phyloP scores from a whole-genome alignment of 257 asterid species.

The Lithospermum erythrorhizon region DNA sequence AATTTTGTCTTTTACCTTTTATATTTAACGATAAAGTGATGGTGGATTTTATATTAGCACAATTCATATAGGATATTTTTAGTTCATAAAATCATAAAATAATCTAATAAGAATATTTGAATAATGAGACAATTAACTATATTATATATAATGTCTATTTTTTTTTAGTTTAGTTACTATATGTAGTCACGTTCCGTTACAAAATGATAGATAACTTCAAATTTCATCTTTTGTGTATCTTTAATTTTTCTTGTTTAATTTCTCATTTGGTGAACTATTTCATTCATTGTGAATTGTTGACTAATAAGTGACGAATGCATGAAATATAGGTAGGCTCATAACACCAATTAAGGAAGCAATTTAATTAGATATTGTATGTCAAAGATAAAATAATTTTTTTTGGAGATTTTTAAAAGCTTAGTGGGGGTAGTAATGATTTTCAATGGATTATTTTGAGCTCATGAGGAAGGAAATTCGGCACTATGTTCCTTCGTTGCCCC shows the following conservation, averaged over 20 bases:
- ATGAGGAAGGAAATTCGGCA: constrained; percentile 18
- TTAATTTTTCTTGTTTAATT: not conserved
- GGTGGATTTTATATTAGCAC: too few species aligned
- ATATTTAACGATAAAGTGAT: too few species aligned
- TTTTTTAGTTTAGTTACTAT: too few species aligned
- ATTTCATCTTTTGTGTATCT: too few species aligned
- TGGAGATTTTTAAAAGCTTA: not conserved
- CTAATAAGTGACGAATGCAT: not conserved
- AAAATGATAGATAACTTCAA: too few species aligned
- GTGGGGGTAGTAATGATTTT: constrained; percentile 24
- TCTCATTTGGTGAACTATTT: not conserved
- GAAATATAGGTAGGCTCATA: not conserved
- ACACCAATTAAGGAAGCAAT: constrained; percentile 4
- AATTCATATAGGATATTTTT: too few species aligned
- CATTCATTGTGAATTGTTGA: not conserved
- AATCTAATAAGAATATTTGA: too few species aligned
- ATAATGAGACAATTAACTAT: too few species aligned
- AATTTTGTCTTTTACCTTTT: too few species aligned
- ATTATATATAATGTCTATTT: too few species aligned
- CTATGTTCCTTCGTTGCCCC: constrained; percentile 34
- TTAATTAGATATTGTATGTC: constrained; percentile 4
- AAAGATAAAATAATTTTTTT: not conserved
- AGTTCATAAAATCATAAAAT: too few species aligned
- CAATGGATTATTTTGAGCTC: constrained; percentile 11
- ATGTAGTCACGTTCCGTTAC: too few species aligned